Evolutionary conservation across 768 basidiomycete species (phyloP).

Genomic region (Pleurotus pulmonarius): DNA sequence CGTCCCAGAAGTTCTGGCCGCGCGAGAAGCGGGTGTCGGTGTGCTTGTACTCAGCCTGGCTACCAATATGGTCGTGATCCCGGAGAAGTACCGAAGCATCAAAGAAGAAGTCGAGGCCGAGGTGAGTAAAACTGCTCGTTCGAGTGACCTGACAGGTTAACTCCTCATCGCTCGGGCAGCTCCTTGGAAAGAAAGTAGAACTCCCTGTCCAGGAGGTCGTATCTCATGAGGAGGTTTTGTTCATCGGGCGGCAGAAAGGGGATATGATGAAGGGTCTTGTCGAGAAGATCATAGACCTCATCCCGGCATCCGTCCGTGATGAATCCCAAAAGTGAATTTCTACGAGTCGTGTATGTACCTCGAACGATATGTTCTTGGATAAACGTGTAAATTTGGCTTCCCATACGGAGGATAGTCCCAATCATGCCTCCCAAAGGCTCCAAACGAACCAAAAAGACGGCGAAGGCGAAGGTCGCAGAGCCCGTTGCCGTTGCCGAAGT

Average conservation of each 20-base stretch:
- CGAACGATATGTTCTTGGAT: too few relatives aligned
- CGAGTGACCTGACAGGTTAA: background rate
- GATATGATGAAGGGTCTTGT: conserved; percentile 72
- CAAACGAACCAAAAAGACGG: conserved; percentile 1
- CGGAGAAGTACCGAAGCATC: conserved; percentile 61
- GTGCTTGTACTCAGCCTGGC: conserved; percentile 81
- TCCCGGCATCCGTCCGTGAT: background rate
- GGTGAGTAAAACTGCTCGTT: conserved; percentile 34
- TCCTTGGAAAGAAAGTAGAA: conserved; percentile 53
- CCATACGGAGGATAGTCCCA: background rate
- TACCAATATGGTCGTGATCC: conserved; percentile 82
- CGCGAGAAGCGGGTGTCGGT: conserved; percentile 69
- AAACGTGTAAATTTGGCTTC: background rate
- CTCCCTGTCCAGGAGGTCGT: conserved; percentile 43
- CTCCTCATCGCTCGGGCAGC: conserved; percentile 30
- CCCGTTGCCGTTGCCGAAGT: background rate
- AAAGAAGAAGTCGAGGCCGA: conserved; percentile 76
- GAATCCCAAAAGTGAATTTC: background rate
- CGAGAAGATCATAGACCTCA: conserved; percentile 50
- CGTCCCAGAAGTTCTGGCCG: conserved; percentile 83
- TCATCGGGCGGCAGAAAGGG: conserved; percentile 60
- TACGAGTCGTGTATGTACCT: too few relatives aligned
- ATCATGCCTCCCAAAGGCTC: background rate
- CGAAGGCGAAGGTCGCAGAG: background rate
- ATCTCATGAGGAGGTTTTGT: conserved; percentile 78